Evolutionary conservation across 2,329 filamentous ascomycete species (phyloP), one percentile per base, ranked within the genome.

Genomic region (Calonectria pseudoturangicola): DNA sequence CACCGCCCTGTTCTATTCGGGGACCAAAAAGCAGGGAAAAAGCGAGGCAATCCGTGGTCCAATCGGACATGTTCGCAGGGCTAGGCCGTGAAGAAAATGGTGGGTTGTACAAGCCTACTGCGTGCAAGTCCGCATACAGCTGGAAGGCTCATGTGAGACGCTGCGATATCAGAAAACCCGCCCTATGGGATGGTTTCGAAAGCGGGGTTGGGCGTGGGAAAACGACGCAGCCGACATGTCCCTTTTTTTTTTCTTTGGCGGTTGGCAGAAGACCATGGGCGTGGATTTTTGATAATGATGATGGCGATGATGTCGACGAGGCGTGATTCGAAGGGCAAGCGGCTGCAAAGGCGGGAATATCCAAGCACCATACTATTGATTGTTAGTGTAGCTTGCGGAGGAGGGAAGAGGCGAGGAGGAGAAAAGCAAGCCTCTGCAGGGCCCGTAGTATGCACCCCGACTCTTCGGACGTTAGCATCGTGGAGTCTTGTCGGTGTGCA

Each of bases 231-330:
- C 30, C 30, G 30, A 33, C 2, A 33, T 21, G 21, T 21, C 21
- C 21, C 21, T 33, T 9, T 33, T 33, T 33, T 36, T 36, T 36
- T 36, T 36, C 12, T 13, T 36, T 13, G 8, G n/a, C n/a, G 50
- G 50, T 56, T 56, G 25, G 27, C 4, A 51, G 21, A 21, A 51
- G 8, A 51, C 4, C 12, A 12, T 7, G 48, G 25, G 25, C 5
- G 48, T 27, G 48, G 15, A 25, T 51, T 27, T 28, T 27, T 62
- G 36, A 41, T 62, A 30, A 43, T 43, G 15, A 51, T 51, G 56
- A 62, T 62, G n/a, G 43, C 56, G 33, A 62, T 51, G 56, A 62
- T 62, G n/a, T 62, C 56, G 33, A 62, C 21, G 36, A 10, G 15
- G 56, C 33, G 15, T 62, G 56, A 62, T 43, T 62, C 39, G 36